phyloP scores from a whole-genome alignment of 352 stramenopile species.

The Phytophthora capsici region DNA sequence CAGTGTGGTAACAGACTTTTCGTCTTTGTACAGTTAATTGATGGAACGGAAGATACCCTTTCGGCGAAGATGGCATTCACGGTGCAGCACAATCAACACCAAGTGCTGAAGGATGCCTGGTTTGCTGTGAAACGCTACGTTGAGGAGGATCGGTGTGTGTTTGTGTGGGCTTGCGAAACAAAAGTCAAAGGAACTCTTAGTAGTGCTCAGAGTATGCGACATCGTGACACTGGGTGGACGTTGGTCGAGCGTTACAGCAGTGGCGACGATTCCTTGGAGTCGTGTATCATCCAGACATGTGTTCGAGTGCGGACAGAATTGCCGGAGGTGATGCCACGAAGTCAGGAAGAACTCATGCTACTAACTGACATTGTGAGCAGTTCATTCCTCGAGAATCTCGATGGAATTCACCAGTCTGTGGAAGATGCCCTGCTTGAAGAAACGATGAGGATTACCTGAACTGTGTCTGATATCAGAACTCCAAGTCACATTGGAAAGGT shows the following conservation, averaged over 20 bases:
- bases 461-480: no score
- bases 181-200: slow-evolving; percentile 33
- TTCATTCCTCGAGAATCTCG: slow-evolving; percentile 38
- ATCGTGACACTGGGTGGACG: slow-evolving; percentile 33
- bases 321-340: slow-evolving; percentile 26
- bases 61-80: slow-evolving; percentile 42
- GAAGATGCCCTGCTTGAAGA: slow-evolving; percentile 38
- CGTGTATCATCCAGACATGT: slow-evolving; percentile 37
- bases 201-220: slow-evolving; percentile 28
- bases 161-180: slow-evolving; percentile 40
- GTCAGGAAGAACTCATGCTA: slow-evolving; percentile 32
- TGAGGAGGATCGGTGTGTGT: slow-evolving; percentile 29
- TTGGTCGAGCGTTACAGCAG: slow-evolving; percentile 6
- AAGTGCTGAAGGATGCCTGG: slow-evolving; percentile 36
- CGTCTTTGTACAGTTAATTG: slow-evolving; percentile 19
- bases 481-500: no score
- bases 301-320: slow-evolving; percentile 33
- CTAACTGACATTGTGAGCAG: slow-evolving; percentile 33
- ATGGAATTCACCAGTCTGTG: slow-evolving; percentile 37
- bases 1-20: no score
- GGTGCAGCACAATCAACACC: slow-evolving; percentile 27
- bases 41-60: slow-evolving; percentile 34
- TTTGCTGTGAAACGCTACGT: slow-evolving; percentile 34
- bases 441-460: slow-evolving; percentile 15
- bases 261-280: slow-evolving; percentile 2